Conservation (phyloP, 805 yeast species). For the Pachysolen tannophilus region DNA sequence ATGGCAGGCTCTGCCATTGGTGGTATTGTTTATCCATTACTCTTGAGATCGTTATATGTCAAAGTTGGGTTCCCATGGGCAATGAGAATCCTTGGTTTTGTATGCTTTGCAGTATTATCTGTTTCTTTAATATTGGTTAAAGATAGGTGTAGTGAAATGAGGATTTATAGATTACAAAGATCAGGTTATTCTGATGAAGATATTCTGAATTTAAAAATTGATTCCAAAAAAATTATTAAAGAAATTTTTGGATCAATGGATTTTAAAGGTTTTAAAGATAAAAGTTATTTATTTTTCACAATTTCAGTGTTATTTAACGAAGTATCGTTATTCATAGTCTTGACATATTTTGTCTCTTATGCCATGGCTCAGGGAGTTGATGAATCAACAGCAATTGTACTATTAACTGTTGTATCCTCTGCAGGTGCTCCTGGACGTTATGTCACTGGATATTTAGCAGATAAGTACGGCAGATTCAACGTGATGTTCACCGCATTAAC, state of each 20-base stretch:
- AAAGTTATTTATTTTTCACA: slow-evolving; percentile 31
- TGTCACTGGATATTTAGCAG: slow-evolving; percentile 25
- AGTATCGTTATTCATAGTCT: slow-evolving; percentile 34
- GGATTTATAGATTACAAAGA: slow-evolving; percentile 15
- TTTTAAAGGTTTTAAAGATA: slow-evolving; percentile 32
- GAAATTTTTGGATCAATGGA: slow-evolving; percentile 25
- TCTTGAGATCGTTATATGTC: slow-evolving; percentile 38
- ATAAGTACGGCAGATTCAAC: slow-evolving; percentile 42
- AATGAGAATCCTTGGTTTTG: slow-evolving; percentile 39
- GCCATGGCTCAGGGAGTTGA: slow-evolving; percentile 39
- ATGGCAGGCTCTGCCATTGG: slow-evolving; percentile 49
- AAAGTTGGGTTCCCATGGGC: slow-evolving; percentile 52
- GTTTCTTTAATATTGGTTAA: slow-evolving; percentile 28
- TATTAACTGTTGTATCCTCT: slow-evolving; percentile 39
- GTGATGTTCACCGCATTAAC: slow-evolving; percentile 31
- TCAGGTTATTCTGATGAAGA: slow-evolving; percentile 7
- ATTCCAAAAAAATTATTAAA: slow-evolving; percentile 6
- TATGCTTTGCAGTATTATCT: slow-evolving; percentile 30
- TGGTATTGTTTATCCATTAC: slow-evolving; percentile 43
- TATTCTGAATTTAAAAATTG: neutral
- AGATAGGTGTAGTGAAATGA: slow-evolving; percentile 29
- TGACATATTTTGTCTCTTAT: slow-evolving; percentile 47
- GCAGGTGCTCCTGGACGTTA: slow-evolving; percentile 32
- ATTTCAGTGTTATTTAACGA: slow-evolving; percentile 39
- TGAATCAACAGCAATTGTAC: slow-evolving; percentile 32